A percentile compares a stretch with the other conserved stretches of the same genome.
Conservation (phyloP, 2,329 filamentous ascomycete genomes). For the Annulohypoxylon truncatum region DNA sequence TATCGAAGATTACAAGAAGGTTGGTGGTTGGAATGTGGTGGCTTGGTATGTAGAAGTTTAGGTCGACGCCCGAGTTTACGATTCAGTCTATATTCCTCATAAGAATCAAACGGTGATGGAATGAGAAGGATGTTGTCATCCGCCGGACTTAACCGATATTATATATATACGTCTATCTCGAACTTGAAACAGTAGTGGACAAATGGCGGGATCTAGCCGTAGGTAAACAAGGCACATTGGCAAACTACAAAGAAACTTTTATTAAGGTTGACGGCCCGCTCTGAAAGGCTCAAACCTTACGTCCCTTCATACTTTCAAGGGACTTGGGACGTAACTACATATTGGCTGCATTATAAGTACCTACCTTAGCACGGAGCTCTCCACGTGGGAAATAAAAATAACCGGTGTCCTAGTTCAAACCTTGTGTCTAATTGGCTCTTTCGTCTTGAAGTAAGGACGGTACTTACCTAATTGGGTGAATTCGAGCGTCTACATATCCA, state of each 20-base stretch:
- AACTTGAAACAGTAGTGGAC: not conserved
- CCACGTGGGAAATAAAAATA: not conserved
- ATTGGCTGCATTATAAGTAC: not conserved
- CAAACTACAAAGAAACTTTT: not conserved
- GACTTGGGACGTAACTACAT: not conserved
- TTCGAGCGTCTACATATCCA: too few species aligned
- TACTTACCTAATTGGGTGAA: too few species aligned
- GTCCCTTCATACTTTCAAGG: not conserved
- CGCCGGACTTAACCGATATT: constrained; percentile 3
- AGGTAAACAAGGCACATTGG: not conserved
- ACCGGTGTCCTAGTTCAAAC: not conserved
- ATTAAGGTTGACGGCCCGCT: constrained; percentile 20
- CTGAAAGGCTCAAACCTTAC: constrained; percentile 15
- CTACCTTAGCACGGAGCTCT: too few species aligned
- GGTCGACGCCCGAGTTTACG: not conserved
- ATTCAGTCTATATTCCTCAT: constrained; percentile 12
- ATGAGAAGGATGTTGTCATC: not conserved
- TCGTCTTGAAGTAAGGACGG: too few species aligned
- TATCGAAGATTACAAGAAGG: constrained; percentile 1
- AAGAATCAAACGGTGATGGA: not conserved
- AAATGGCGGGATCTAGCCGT: not conserved
- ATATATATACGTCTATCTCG: not conserved
- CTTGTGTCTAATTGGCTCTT: not conserved
- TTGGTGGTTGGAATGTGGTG: not conserved
- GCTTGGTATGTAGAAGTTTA: not conserved